phyloP scores from a whole-genome alignment of 805 yeast species.

The Hemisphaericaspora nanyangensis region DNA sequence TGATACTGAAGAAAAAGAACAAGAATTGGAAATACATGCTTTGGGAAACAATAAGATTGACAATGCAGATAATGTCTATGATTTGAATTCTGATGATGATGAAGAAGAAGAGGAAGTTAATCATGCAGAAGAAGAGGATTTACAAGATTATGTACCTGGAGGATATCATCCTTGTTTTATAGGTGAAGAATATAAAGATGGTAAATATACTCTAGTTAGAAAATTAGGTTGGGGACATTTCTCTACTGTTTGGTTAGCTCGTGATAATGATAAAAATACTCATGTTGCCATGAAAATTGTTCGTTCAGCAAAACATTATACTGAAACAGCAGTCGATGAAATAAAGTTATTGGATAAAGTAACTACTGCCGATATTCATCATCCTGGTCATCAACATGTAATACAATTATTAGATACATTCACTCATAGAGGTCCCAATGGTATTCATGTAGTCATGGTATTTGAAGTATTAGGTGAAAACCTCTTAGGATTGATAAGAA shows the following conservation, averaged over 20 bases:
- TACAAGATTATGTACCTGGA: constrained; percentile 81
- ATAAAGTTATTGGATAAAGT: constrained; percentile 71
- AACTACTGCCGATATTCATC: constrained; percentile 57
- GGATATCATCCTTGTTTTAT: constrained; percentile 94
- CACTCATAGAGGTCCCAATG: constrained; percentile 85
- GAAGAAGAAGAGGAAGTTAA: constrained; percentile 23
- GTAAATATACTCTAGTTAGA: constrained; percentile 74
- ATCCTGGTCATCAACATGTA: constrained; percentile 79
- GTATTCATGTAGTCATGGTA: constrained; percentile 93
- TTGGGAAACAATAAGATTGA: background rate
- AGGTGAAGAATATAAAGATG: constrained; percentile 79
- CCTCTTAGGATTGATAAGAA: constrained; percentile 73
- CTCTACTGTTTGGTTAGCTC: constrained; percentile 92
- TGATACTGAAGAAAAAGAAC: constrained; percentile 8
- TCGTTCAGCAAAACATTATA: constrained; percentile 82
- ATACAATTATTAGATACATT: constrained; percentile 81
- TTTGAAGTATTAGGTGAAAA: constrained; percentile 97
- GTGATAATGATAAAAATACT: constrained; percentile 46
- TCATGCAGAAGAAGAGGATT: constrained; percentile 73
- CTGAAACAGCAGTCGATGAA: constrained; percentile 94
- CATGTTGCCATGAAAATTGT: constrained; percentile 96
- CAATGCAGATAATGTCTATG: background rate
- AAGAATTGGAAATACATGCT: constrained; percentile 2
- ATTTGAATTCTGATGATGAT: constrained; percentile 10
- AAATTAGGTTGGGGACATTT: constrained; percentile 99